Percentiles rank a stretch among this genome's conserved stretches.
phyloP scores from a whole-genome alignment of 345 rosid species.

The Acer campestre region DNA sequence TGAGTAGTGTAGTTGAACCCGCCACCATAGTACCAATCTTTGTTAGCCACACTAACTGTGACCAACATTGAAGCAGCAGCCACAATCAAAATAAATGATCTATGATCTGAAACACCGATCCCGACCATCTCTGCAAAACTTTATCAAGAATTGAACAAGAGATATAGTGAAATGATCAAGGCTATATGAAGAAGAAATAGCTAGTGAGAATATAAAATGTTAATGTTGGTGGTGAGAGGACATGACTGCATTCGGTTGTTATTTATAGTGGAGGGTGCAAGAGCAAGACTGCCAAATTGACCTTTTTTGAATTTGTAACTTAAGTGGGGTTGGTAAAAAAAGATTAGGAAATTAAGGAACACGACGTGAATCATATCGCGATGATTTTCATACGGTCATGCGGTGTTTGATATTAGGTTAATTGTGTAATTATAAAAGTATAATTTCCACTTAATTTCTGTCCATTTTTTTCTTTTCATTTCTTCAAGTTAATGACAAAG shows the following conservation, averaged over 20 bases:
- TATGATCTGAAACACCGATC: not conserved
- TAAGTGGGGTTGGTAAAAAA: constrained; percentile 1
- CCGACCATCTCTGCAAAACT: constrained; percentile 24
- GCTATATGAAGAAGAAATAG: not conserved
- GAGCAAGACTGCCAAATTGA: constrained; percentile 27
- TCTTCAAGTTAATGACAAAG: not conserved
- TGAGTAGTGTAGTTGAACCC: constrained; percentile 27
- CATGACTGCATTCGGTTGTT: not conserved
- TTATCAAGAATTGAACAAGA: not conserved
- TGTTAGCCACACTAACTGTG: constrained; percentile 25
- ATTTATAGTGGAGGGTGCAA: constrained; percentile 7
- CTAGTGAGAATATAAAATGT: not conserved
- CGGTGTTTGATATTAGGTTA: not conserved
- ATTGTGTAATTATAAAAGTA: not conserved
- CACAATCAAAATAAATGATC: constrained; percentile 3
- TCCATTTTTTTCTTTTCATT: not conserved
- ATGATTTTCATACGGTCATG: too few species aligned
- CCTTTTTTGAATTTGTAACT: not conserved
- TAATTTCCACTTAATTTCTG: not conserved
- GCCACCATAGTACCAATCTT: constrained; percentile 28
- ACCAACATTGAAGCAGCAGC: constrained; percentile 24
- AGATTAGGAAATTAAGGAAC: not conserved
- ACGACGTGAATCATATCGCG: too few species aligned
- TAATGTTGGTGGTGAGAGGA: not conserved
- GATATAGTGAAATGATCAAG: not conserved